Evolutionary conservation across 179 eudicot genomes (phyloP).

Genomic region (Carnegiea gigantea): DNA sequence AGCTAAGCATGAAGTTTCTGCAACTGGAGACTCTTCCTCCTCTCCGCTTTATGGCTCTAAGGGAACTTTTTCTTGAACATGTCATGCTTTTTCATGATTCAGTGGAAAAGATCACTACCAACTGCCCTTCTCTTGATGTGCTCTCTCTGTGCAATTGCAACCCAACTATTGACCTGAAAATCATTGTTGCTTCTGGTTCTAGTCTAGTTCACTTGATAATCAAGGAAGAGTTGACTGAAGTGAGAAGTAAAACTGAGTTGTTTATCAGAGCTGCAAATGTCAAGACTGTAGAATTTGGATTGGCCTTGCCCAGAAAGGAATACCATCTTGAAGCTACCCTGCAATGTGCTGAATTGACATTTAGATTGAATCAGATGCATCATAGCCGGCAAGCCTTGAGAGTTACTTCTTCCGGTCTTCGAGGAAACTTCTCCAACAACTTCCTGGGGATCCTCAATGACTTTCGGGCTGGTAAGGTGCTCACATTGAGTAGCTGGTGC

Average conservation of each 20-base stretch:
- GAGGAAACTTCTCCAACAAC: conserved; percentile 10
- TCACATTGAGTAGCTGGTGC: conserved; percentile 26
- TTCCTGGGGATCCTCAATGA: conserved; percentile 14
- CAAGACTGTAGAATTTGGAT: conserved; percentile 22
- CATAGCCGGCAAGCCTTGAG: conserved; percentile 17
- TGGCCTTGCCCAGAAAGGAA: conserved; percentile 24
- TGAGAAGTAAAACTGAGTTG: background rate
- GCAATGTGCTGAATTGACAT: conserved; percentile 12
- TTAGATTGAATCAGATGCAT: conserved; percentile 28
- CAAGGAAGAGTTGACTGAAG: conserved; percentile 17
- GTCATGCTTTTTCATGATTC: conserved; percentile 14
- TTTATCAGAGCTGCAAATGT: conserved; percentile 18
- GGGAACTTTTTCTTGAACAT: conserved; percentile 27
- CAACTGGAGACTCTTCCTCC: conserved; percentile 17
- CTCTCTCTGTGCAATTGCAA: conserved; percentile 28
- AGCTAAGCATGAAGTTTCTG: conserved; percentile 21
- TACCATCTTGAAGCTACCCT: conserved; percentile 14
- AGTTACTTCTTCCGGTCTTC: conserved; percentile 13
- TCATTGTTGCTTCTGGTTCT: conserved; percentile 12
- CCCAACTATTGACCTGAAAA: conserved; percentile 9
- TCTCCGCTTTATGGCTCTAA: conserved; percentile 1
- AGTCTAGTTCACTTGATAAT: conserved; percentile 20
- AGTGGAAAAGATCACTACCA: conserved; percentile 18
- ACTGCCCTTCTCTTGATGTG: conserved; percentile 25
- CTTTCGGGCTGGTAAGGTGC: conserved; percentile 3